Base-by-base conservation (phyloP, 495 filamentous ascomycete genomes). In the Tuber melanosporum region DNA sequence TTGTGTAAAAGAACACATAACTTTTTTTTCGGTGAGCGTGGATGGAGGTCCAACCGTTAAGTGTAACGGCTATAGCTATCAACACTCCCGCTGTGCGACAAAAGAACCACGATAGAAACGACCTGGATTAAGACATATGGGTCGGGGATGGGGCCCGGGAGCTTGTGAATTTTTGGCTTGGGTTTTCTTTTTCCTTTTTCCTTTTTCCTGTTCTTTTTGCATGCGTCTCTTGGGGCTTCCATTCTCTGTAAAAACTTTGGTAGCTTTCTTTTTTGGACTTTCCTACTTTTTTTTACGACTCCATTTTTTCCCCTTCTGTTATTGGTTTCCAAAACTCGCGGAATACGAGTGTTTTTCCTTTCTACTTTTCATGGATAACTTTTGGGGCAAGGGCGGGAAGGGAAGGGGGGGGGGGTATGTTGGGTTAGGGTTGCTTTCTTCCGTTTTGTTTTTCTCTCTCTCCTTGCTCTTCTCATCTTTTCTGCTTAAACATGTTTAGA, bases 1-100 rank as follows among this genome's bases (percentile, higher is more conserved):
- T 80, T 70, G 72, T 81, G 71, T 83, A 72, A 75, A 73, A 14
- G 8, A 57, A 26, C 20, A 26, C 52, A 12, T 32, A 26, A 2
- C 15, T 66, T 66, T 66, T 66, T 36, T 66, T 17, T 66, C 57
- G 17, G 57, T 66, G 26, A 26, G 52, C 52, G 12, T 15, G 1
- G 52, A 32, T 26, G n/a, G 52, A 32, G 52, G 15, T 26, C 57
- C 26, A 66, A 66, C 57, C 14, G 57, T 36, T 36, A 32, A 36
- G 26, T 12, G 26, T 26, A 36, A 17, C 32, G 14, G 57, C 57
- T 5, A 66, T 17, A 14, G 14, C 14, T 36, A 26, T 66, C 57
- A 36, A 36, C 36, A 26, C 32, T 66, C 57, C 57, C 26, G 26
- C 8, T 36, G 26, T 66, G 57, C 57, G 26, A 36, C 57, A 36